These are phyloP conservation scores for Chaetomiaceae sp. DNA, from an alignment of 2,329 filamentous ascomycete genomes.

Conservation along the genomic window DNA sequence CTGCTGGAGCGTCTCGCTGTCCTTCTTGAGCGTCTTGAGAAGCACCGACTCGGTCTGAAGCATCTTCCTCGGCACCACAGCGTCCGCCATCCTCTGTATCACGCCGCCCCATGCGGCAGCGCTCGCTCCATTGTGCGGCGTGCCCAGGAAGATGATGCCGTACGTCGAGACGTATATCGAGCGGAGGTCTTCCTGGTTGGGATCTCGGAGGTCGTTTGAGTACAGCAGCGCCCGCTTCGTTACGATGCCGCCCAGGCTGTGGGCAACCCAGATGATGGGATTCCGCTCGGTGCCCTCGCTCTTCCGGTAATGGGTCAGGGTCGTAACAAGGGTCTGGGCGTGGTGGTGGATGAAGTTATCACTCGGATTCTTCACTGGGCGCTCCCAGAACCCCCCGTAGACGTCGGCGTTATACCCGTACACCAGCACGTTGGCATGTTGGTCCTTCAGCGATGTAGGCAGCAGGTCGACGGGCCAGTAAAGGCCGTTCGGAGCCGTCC, in stretches of 20 bases:
- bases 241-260: slow-evolving; percentile 68
- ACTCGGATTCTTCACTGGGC: slow-evolving; percentile 41
- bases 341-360: slow-evolving; percentile 66
- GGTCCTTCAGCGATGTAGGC: slow-evolving; percentile 51
- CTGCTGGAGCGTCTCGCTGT: slow-evolving; percentile 68
- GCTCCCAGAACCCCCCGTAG: slow-evolving; percentile 32
- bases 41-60: slow-evolving; percentile 64
- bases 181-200: slow-evolving; percentile 58
- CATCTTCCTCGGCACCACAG: slow-evolving; percentile 59
- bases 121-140: slow-evolving; percentile 67
- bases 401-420: slow-evolving; percentile 73
- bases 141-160: slow-evolving; percentile 71
- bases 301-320: slow-evolving; percentile 58
- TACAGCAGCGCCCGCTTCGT: slow-evolving; percentile 66
- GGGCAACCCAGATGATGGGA: slow-evolving; percentile 71
- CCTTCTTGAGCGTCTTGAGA: slow-evolving; percentile 64
- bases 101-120: slow-evolving; percentile 63
- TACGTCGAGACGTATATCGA: slow-evolving; percentile 71
- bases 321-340: slow-evolving; percentile 62
- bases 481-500: slow-evolving; percentile 50
- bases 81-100: slow-evolving; percentile 62
- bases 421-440: slow-evolving; percentile 60
- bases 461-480: slow-evolving; percentile 69
- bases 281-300: slow-evolving; percentile 51
- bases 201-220: slow-evolving; percentile 55